Conservation (phyloP, 2,329 filamentous ascomycete genomes). For the Xylariaceae sp. region DNA sequence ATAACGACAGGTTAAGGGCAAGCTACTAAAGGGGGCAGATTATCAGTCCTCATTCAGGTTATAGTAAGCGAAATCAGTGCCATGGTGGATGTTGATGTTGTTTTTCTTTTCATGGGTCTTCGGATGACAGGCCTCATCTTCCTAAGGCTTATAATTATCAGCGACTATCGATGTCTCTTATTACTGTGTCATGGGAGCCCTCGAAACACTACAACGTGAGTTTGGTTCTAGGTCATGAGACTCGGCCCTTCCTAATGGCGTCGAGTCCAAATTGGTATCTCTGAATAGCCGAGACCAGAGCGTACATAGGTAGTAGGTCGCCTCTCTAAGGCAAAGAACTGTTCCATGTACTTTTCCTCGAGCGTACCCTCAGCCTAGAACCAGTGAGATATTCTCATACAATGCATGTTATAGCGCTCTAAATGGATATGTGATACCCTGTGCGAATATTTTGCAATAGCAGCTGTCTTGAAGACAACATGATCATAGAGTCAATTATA, state of each 20-base stretch:
- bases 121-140: not conserved
- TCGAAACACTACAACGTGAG: not conserved
- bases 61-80: not conserved
- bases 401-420: not conserved
- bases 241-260: not conserved
- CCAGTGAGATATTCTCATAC: not conserved
- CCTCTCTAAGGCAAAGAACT: not conserved
- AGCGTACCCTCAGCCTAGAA: not conserved
- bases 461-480: not conserved
- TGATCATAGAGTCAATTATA: not conserved
- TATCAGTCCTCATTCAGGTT: too few relatives aligned
- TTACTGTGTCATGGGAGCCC: not conserved
- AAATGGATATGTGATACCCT: not conserved
- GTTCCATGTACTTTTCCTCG: not conserved
- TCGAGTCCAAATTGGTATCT: not conserved
- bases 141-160: not conserved
- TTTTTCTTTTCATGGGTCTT: not conserved
- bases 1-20: constrained; percentile 7
- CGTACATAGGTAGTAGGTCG: not conserved
- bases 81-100: too few relatives aligned
- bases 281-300: not conserved
- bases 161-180: not conserved
- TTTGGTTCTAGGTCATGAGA: not conserved
- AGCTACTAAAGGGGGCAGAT: too few relatives aligned
- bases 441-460: not conserved